These are phyloP conservation scores for Anacardium occidentale DNA, from an alignment of 345 rosid genomes.

Conservation along the genomic window DNA sequence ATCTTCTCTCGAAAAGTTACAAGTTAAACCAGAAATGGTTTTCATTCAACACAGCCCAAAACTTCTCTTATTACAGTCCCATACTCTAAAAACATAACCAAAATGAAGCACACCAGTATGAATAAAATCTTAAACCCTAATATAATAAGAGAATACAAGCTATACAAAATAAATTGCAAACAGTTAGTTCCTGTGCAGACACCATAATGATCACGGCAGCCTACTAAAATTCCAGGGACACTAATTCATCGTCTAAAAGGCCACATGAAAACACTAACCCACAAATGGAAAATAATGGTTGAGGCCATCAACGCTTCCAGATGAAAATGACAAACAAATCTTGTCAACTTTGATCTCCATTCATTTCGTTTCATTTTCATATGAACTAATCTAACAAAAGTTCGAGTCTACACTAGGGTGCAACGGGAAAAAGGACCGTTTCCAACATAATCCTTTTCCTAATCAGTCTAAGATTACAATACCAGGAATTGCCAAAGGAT, in stretches of 20 bases:
- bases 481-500: constrained; percentile 37
- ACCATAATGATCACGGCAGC: neutral
- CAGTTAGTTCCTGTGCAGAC: neutral
- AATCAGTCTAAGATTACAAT: constrained; percentile 24
- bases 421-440: constrained; percentile 4
- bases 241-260: neutral
- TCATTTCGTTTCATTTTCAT: constrained; percentile 6
- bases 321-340: neutral
- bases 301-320: neutral
- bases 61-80: no score
- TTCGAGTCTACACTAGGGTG: neutral
- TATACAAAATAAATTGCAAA: neutral
- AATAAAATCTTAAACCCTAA: no score
- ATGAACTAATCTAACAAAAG: constrained; percentile 8
- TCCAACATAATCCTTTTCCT: constrained; percentile 1
- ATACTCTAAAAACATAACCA: no score
- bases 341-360: neutral
- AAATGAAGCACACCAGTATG: no score
- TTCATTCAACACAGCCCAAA: no score
- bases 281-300: neutral
- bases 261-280: neutral
- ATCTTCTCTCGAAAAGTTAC: no score
- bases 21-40: no score
- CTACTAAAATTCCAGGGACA: constrained; percentile 2
- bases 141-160: neutral